Evolutionary conservation across 768 basidiomycete genomes (phyloP).

Genomic region (Guyanaporus albipodus): DNA sequence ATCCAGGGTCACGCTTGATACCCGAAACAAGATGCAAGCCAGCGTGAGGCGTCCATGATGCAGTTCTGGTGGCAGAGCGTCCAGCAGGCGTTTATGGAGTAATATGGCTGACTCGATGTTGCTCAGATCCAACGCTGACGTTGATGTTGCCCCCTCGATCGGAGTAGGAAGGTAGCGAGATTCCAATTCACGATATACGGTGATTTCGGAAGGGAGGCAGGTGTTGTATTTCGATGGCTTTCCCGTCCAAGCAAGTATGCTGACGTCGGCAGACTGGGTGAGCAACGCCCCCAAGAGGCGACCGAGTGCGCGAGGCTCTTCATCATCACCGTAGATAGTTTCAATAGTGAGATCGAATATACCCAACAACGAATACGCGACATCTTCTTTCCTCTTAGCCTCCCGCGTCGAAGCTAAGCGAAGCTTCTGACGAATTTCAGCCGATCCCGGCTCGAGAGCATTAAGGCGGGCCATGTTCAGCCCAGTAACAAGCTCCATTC

Average conservation of each 20-base stretch:
- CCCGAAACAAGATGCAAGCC: slow-evolving; percentile 6
- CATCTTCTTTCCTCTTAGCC: slow-evolving; percentile 21
- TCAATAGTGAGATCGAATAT: slow-evolving; percentile 16
- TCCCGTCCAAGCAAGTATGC: slow-evolving; percentile 19
- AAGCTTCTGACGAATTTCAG: slow-evolving; percentile 15
- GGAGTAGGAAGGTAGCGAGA: background rate
- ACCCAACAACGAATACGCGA: slow-evolving; percentile 25
- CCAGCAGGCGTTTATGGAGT: slow-evolving; percentile 6
- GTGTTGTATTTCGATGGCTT: slow-evolving; percentile 16
- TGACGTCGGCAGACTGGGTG: slow-evolving; percentile 12
- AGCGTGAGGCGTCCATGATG: slow-evolving; percentile 12
- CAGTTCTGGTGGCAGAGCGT: slow-evolving; percentile 5
- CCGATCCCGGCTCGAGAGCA: slow-evolving; percentile 7
- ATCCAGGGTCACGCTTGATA: background rate
- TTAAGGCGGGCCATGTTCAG: slow-evolving; percentile 3
- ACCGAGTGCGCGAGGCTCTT: slow-evolving; percentile 15
- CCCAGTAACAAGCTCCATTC: slow-evolving; percentile 14
- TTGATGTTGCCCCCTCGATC: background rate
- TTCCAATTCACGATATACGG: slow-evolving; percentile 6
- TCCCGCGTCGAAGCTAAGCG: slow-evolving; percentile 18
- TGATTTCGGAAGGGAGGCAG: slow-evolving; percentile 19
- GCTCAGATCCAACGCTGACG: background rate
- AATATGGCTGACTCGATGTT: background rate
- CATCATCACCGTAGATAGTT: slow-evolving; percentile 22
- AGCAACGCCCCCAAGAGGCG: slow-evolving; percentile 16